Conservation (phyloP, 2,329 filamentous ascomycete genomes). For the Colletotrichum euphorbiae region DNA sequence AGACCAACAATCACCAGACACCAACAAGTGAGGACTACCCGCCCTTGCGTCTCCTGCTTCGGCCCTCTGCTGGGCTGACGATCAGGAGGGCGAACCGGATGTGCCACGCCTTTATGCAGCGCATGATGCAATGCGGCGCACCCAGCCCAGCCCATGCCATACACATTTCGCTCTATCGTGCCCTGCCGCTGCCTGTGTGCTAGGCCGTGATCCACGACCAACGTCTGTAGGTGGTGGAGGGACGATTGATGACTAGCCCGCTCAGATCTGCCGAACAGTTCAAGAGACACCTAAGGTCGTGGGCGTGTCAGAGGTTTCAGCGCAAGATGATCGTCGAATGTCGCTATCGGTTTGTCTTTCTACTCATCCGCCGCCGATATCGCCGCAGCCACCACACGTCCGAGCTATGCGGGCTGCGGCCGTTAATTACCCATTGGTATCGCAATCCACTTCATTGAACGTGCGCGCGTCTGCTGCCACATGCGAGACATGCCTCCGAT, state of each 20-base stretch:
- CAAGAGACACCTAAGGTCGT: constrained; percentile 8
- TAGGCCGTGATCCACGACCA: constrained; percentile 6
- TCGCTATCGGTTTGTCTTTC: constrained; percentile 14
- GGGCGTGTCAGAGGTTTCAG: constrained; percentile 26
- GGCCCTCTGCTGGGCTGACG: constrained; percentile 19
- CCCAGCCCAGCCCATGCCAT: constrained; percentile 21
- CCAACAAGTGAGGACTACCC: background rate
- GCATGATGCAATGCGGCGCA: constrained; percentile 38
- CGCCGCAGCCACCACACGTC: constrained; percentile 23
- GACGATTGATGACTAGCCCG: background rate
- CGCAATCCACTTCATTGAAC: background rate
- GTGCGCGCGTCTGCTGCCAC: constrained; percentile 19
- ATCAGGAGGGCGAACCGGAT: constrained; percentile 10
- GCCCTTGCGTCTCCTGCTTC: constrained; percentile 22
- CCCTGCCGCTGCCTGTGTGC: constrained; percentile 3
- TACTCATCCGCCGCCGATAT: constrained; percentile 35
- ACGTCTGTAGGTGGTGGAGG: background rate
- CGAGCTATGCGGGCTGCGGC: constrained; percentile 19
- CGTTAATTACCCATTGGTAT: background rate
- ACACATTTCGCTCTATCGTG: constrained; percentile 4
- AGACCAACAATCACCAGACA: constrained; percentile 6
- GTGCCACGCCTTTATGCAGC: constrained; percentile 24
- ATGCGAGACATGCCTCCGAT: constrained; percentile 21
- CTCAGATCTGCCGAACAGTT: constrained; percentile 11
- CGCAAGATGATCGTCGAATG: constrained; percentile 17